Evolutionary conservation across 345 rosid species (phyloP), one percentile per base, ranked within the genome.

Genomic region (Brassica rapa): DNA sequence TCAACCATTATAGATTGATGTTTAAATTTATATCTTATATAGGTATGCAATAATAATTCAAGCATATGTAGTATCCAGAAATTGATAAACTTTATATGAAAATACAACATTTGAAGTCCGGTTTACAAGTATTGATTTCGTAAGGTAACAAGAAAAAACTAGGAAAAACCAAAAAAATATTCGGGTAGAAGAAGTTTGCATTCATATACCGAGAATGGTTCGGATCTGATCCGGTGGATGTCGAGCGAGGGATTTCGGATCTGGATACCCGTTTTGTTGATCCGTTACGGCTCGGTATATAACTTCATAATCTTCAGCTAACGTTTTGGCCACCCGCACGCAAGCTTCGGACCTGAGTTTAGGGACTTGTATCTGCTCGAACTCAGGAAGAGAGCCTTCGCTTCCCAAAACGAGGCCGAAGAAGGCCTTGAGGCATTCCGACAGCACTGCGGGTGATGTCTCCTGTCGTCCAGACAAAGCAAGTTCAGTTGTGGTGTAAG

Each of bases 211-310:
- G 76, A 95, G 81, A 72, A 95, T 93, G 83, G 98, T 95, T 83
- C 92, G 83, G 60, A 93, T 95, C 71, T 93, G 99, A 80, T 90
- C 93, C 0, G 97, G 99, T 73, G 98, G 98, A 83, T 95, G 97
- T 85, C 97, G 87, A 0, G 90, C 99, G 75, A 95, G 85, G 19
- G 96, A 85, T 75, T 87, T 90, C 2, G 98, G 98, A 46, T 93
- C 99, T 3, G 89, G 82, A 66, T 93, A 91, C 9, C 86, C 84
- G 64, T 95, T 95, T 75, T 59, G 80, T 1, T 90, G 90, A 80
- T 92, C 98, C 77, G 89, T 89, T 70, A 93, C 87, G 30, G 86
- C 94, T 6, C 57, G 66, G 73, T 90, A 91, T 43, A 95, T 91
- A 71, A 90, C 87, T 62, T 93, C 96, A 61, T 95, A 95, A 6